A percentile compares a stretch with the other conserved stretches of the same genome.
These are phyloP conservation scores for Neofusicoccum kwambonambiense DNA, from an alignment of 2,329 filamentous ascomycete genomes.

Conservation along the genomic window DNA sequence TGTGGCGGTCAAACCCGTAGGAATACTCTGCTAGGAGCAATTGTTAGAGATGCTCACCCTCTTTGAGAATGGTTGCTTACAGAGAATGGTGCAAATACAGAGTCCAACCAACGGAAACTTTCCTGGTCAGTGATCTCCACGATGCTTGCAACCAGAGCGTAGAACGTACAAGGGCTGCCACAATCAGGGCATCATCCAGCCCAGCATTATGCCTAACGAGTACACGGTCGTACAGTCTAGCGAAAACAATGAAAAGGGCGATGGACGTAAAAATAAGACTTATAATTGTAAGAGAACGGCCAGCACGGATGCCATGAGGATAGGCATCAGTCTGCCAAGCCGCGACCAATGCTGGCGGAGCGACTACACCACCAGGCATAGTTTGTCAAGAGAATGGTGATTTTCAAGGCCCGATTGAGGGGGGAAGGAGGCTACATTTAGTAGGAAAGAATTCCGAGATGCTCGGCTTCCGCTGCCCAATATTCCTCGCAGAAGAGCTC, in stretches of 20 bases:
- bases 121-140: not conserved
- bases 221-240: not conserved
- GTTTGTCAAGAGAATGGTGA: no score
- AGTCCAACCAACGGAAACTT: not conserved
- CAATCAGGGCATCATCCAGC: not conserved
- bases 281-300: not conserved
- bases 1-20: constrained; percentile 2
- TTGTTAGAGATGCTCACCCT: not conserved
- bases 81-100: not conserved
- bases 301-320: not conserved
- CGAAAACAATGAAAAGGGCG: not conserved
- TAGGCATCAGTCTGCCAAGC: constrained; percentile 2
- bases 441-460: no score
- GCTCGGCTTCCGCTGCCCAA: no score
- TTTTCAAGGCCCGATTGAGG: no score
- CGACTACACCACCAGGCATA: not conserved
- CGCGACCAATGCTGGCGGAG: not conserved
- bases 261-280: not conserved
- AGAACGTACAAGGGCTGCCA: not conserved
- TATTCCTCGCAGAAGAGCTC: no score
- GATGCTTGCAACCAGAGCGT: not conserved
- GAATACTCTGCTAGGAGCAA: not conserved
- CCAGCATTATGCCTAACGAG: not conserved
- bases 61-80: not conserved
- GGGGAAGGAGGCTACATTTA: no score